These are phyloP conservation scores for Leishmania aethiopica DNA, from an alignment of 208 protist species.

Conservation along the genomic window DNA sequence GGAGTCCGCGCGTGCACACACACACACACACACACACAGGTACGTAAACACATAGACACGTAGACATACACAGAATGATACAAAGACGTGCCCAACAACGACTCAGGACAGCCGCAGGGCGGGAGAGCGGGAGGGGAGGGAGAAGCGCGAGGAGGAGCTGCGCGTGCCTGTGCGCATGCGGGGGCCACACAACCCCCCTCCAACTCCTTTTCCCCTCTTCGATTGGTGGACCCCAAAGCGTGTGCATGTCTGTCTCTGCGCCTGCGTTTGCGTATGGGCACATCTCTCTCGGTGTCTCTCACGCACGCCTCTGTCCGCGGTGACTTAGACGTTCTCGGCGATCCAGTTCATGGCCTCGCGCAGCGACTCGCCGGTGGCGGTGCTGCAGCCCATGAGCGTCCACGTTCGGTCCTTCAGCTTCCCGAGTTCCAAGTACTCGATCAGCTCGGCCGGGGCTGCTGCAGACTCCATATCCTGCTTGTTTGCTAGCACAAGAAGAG, in stretches of 20 bases:
- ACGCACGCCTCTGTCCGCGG: neutral
- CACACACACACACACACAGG: too few relatives aligned
- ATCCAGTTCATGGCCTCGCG: conserved; percentile 94
- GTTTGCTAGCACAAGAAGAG: conserved; percentile 95
- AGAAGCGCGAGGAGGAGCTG: too few relatives aligned
- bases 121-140: neutral
- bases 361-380: conserved; percentile 91
- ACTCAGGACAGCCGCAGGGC: neutral
- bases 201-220: neutral
- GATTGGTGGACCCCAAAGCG: neutral
- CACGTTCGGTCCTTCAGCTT: conserved; percentile 91
- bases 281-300: neutral
- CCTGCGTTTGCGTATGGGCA: neutral
- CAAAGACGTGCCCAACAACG: neutral
- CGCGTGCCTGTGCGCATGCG: neutral
- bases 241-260: neutral
- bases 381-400: conserved; percentile 95
- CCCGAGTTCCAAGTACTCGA: conserved; percentile 86
- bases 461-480: conserved; percentile 95
- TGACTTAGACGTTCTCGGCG: conserved; percentile 55
- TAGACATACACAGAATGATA: neutral
- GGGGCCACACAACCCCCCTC: neutral
- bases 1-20: too few relatives aligned
- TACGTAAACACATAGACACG: neutral
- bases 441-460: conserved; percentile 77